These are phyloP conservation scores for Sarcodon sp. DNA, from an alignment of 768 basidiomycete genomes.

Conservation along the genomic window DNA sequence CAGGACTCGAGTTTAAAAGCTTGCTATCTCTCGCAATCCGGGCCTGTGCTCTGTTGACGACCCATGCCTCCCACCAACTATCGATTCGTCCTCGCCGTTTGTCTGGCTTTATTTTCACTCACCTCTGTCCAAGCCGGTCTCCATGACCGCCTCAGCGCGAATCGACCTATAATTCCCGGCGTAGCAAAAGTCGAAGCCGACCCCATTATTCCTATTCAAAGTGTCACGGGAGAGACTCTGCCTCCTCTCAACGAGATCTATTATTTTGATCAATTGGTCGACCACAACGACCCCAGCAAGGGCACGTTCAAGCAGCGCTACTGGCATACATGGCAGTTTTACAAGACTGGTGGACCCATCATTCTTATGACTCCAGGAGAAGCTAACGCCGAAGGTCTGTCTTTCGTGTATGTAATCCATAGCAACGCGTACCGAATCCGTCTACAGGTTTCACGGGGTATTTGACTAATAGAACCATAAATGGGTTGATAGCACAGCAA, in stretches of 20 bases:
- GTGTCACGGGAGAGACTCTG: conserved; percentile 13
- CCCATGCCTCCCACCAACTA: no score
- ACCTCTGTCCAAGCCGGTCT: not conserved
- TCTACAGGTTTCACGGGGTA: conserved; percentile 27
- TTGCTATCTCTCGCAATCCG: no score
- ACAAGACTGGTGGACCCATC: conserved; percentile 45
- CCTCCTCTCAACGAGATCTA: conserved; percentile 25
- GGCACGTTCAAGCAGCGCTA: conserved; percentile 73
- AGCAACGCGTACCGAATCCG: not conserved
- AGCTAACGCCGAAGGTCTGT: conserved; percentile 31
- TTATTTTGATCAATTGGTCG: conserved; percentile 40
- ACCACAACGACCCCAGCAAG: conserved; percentile 39
- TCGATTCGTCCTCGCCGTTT: no score
- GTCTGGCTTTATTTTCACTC: no score
- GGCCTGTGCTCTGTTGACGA: no score
- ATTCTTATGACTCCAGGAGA: conserved; percentile 60
- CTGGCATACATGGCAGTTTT: conserved; percentile 60
- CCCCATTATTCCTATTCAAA: conserved; percentile 7
- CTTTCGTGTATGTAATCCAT: not conserved
- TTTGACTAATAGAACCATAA: conserved; percentile 51
- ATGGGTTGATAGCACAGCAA: conserved; percentile 53
- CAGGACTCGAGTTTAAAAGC: no score
- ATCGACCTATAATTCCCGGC: not conserved
- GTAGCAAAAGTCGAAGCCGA: conserved; percentile 1
- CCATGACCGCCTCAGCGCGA: not conserved